Conservation (phyloP, 176 grass and related monocot genomes). For the Aegilops longissima region DNA sequence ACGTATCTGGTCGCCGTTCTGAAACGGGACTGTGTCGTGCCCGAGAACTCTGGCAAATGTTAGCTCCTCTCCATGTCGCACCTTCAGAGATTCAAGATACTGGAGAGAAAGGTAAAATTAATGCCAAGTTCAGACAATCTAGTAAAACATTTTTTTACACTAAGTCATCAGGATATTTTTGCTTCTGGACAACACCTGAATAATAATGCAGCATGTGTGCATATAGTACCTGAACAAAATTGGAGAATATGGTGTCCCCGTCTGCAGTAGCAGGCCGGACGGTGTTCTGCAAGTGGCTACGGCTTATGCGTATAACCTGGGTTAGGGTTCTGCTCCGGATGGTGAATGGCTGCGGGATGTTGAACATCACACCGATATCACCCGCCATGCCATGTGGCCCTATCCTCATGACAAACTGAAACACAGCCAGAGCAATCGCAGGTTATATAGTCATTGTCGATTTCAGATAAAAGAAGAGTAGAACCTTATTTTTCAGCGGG, state of each 20-base stretch:
- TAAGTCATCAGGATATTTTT: background rate
- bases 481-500: background rate
- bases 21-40: background rate
- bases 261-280: slow-evolving; percentile 34
- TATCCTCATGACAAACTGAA: slow-evolving; percentile 20
- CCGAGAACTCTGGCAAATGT: background rate
- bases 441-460: background rate
- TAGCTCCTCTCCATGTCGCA: background rate
- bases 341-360: slow-evolving; percentile 60
- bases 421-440: background rate
- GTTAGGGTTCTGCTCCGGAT: slow-evolving; percentile 43
- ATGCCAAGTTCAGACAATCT: background rate
- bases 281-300: slow-evolving; percentile 33
- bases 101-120: background rate
- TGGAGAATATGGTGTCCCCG: slow-evolving; percentile 10
- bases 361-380: slow-evolving; percentile 52
- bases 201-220: background rate
- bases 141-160: background rate
- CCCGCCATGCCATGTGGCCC: slow-evolving; percentile 53
- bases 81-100: slow-evolving; percentile 27
- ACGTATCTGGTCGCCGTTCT: background rate
- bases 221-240: slow-evolving; percentile 15
- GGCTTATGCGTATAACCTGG: slow-evolving; percentile 43
- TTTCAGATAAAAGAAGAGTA: background rate
- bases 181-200: background rate